phyloP scores from a whole-genome alignment of 305 asterid species.

The Withania somnifera region DNA sequence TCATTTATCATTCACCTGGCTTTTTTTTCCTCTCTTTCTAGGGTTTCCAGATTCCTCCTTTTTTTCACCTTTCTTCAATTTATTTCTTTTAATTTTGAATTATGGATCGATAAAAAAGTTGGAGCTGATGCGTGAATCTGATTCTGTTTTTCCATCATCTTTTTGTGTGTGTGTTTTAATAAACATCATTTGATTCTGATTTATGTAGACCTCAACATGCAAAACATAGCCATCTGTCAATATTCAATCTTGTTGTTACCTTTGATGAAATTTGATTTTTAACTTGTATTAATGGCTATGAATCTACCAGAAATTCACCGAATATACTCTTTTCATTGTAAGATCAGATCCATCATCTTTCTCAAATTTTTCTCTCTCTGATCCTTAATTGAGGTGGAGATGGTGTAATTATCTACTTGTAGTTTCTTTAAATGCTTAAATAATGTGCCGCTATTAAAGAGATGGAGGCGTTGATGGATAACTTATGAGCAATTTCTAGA shows the following conservation, averaged over 20 bases:
- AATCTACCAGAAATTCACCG: conserved; percentile 12
- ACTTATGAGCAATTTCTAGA: neutral
- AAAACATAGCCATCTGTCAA: conserved; percentile 17
- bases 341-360: conserved; percentile 20
- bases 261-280: neutral
- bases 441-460: no score
- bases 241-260: neutral
- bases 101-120: neutral
- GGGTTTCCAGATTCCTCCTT: neutral
- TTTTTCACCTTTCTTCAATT: no score
- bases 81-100: no score
- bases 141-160: no score
- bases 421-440: neutral
- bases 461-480: neutral
- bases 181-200: conserved; percentile 21
- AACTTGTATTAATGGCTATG: neutral
- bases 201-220: conserved; percentile 1
- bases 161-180: neutral
- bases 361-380: neutral
- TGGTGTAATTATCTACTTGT: neutral
- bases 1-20: conserved; percentile 7
- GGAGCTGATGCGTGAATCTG: conserved; percentile 3
- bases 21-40: neutral
- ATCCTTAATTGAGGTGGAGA: no score
- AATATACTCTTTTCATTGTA: conserved; percentile 12